Base-by-base conservation (phyloP, 805 yeast species). In the Pachysolen tannophilus region DNA sequence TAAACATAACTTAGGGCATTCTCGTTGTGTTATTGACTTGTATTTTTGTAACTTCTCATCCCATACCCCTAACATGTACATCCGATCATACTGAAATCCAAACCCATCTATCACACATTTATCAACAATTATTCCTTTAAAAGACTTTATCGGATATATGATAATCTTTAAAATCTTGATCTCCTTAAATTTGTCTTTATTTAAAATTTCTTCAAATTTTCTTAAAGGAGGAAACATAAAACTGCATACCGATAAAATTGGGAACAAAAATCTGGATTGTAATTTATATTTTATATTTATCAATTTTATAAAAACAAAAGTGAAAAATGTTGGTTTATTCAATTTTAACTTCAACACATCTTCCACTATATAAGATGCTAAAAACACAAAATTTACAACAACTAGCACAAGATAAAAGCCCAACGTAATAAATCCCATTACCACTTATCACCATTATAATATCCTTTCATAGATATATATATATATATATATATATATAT, bases 61-160 rank as follows among this genome's bases (percentile, higher is more conserved):
- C 30, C 32, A 41, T n/a, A 35, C 37, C 6, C 49, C 48, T n/a
- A 51, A 33, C 53, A 45, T 49, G 42, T 49, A 51, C 53, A 50
- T 50, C 32, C 56, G 35, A 34, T 51, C 56, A 28, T 45, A 48
- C 13, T 41, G 41, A 4, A 51, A 37, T 1, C 56, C 56, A 33
- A 30, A 36, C 16, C 44, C 48, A 28, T 47, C 45, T 20, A 50
- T 39, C 17, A 27, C 36, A 48, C 52, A 47, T 2, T 37, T 31
- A n/a, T 39, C 24, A 8, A 48, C 48, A n/a, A 33, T 35, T 23
- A 47, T 19, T 3, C 50, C 56, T 3, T 47, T 47, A 21, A 48
- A 38, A 1, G 55, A 49, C 34, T 50, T 50, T 30, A 50, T 43
- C 3, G 55, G 55, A 36, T 50, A 44, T 6, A 47, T 43, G 3